Conservation (phyloP, 1,284 basidiomycete genomes). For the Neotropicomus parvogracilis region DNA sequence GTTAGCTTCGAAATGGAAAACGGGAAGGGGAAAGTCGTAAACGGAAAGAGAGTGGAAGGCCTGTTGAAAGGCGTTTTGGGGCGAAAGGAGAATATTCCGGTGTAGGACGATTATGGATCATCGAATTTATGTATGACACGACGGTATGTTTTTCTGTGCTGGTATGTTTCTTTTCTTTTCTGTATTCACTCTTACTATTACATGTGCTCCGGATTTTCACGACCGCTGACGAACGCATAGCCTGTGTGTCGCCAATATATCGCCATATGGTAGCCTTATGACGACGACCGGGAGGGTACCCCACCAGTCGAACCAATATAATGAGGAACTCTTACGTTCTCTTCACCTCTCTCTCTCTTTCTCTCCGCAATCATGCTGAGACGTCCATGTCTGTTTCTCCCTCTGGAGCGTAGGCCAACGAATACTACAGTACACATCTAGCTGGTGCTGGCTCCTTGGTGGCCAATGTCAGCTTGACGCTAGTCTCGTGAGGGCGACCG, state of each 20-base stretch:
- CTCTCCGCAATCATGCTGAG: no score
- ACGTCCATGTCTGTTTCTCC: no score
- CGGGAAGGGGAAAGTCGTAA: conserved; percentile 17
- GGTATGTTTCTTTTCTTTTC: conserved; percentile 1
- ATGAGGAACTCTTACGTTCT: not conserved
- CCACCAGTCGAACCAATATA: not conserved
- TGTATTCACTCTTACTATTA: not conserved
- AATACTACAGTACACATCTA: no score
- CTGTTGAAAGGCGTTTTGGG: conserved; percentile 21
- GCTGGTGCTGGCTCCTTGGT: not conserved
- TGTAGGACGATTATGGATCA: conserved; percentile 6
- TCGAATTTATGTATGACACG: conserved; percentile 5
- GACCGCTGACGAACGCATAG: no score
- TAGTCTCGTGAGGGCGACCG: conserved; percentile 7
- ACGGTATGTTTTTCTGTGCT: conserved; percentile 16
- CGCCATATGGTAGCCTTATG: not conserved
- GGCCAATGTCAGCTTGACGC: not conserved
- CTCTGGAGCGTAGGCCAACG: no score
- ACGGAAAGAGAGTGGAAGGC: conserved; percentile 12
- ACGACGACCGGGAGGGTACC: not conserved
- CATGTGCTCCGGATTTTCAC: no score
- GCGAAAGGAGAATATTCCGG: conserved; percentile 26
- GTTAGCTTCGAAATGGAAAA: conserved; percentile 48
- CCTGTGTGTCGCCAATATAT: no score
- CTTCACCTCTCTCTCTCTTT: no score